phyloP scores from a whole-genome alignment of 305 asterid genomes.

The Fraxinus floribunda region DNA sequence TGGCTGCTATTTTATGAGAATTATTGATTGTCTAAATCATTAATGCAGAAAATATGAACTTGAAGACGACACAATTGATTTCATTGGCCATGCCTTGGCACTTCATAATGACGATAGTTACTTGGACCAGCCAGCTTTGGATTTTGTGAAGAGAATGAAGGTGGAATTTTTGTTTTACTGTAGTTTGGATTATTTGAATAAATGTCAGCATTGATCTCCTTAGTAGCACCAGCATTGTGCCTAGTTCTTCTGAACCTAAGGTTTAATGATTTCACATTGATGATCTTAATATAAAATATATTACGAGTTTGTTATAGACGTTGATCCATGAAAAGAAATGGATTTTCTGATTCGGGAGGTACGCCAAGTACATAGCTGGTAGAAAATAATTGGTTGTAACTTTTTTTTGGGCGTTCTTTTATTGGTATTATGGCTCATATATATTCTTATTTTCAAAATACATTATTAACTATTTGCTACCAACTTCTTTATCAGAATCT shows the following conservation, averaged over 20 bases:
- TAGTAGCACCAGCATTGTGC: background rate
- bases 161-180: conserved; percentile 31
- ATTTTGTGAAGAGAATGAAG: conserved; percentile 84
- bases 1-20: conserved; percentile 8
- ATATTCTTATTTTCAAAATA: background rate
- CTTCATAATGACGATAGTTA: conserved; percentile 65
- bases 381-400: background rate
- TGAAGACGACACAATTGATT: conserved; percentile 82
- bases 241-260: background rate
- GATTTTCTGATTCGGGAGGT: background rate
- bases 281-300: background rate
- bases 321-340: background rate
- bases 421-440: background rate
- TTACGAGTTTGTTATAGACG: background rate
- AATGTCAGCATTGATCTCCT: background rate
- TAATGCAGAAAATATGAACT: conserved; percentile 79
- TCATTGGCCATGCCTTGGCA: conserved; percentile 89
- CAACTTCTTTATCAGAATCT: background rate
- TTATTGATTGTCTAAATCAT: background rate
- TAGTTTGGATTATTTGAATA: conserved; percentile 4
- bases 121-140: conserved; percentile 83
- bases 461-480: background rate
- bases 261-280: background rate
- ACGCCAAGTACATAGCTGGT: background rate
- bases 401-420: background rate